Evolutionary conservation across 306 rosid genomes (phyloP).

Genomic region (Prinsepia uniflora): DNA sequence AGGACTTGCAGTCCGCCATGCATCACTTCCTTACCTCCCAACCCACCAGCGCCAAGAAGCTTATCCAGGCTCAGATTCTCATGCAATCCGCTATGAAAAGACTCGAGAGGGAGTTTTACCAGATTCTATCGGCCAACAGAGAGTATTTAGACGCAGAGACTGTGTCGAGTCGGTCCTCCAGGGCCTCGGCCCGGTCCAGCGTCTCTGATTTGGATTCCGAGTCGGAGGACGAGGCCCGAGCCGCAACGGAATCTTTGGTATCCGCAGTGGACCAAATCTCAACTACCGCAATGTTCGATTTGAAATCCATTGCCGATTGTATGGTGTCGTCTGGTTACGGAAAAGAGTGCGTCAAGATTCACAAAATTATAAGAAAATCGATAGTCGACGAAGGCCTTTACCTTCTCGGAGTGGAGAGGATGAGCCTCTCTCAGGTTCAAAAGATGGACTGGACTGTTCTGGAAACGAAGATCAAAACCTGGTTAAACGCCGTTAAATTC

Average conservation of each 20-base stretch:
- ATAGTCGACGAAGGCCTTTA: slow-evolving; percentile 60
- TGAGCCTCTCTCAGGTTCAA: slow-evolving; percentile 50
- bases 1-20: slow-evolving; percentile 66
- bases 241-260: slow-evolving; percentile 22
- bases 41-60: slow-evolving; percentile 35
- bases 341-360: slow-evolving; percentile 62
- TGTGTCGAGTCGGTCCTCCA: slow-evolving; percentile 42
- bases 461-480: slow-evolving; percentile 60
- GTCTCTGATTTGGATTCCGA: slow-evolving; percentile 55
- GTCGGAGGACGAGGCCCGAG: slow-evolving; percentile 44
- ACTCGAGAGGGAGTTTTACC: slow-evolving; percentile 61
- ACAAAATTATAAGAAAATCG: slow-evolving; percentile 47
- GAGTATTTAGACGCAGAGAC: slow-evolving; percentile 47
- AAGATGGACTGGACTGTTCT: slow-evolving; percentile 67
- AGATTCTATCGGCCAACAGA: slow-evolving; percentile 38
- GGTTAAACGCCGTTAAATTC: slow-evolving; percentile 54
- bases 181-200: slow-evolving; percentile 31
- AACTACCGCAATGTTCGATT: slow-evolving; percentile 38
- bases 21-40: slow-evolving; percentile 33
- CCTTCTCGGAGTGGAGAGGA: slow-evolving; percentile 59
- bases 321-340: slow-evolving; percentile 63
- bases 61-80: slow-evolving; percentile 45
- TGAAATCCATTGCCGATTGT: slow-evolving; percentile 66
- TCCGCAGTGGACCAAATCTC: slow-evolving; percentile 44
- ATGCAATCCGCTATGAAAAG: slow-evolving; percentile 73